phyloP scores from a whole-genome alignment of 2,329 filamentous ascomycete genomes.

The Dactylellina parvicollis region DNA sequence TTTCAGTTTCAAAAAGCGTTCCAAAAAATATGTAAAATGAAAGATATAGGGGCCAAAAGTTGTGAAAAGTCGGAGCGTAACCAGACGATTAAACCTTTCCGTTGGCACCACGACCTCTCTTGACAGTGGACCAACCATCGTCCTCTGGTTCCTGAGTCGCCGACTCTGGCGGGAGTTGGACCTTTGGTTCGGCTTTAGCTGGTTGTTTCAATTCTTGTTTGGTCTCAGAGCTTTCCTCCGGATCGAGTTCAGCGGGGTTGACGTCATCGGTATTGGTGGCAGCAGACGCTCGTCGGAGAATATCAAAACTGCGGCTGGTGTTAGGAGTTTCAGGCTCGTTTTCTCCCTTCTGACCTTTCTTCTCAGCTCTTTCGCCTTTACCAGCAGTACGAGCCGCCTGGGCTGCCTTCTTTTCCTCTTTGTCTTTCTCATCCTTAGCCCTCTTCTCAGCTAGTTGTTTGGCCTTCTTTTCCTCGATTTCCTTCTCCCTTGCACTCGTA shows the following conservation, averaged over 20 bases:
- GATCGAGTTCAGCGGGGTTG: slow-evolving; percentile 60
- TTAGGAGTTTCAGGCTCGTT: slow-evolving; percentile 60
- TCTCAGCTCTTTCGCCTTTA: slow-evolving; percentile 65
- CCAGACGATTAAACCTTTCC: slow-evolving; percentile 50
- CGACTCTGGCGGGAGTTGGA: slow-evolving; percentile 66
- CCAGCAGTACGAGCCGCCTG: slow-evolving; percentile 73
- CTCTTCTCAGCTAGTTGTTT: slow-evolving; percentile 89
- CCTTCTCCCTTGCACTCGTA: slow-evolving; percentile 85
- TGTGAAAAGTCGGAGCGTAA: slow-evolving; percentile 5
- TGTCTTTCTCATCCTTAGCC: slow-evolving; percentile 69
- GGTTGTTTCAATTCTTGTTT: slow-evolving; percentile 54
- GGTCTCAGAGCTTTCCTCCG: slow-evolving; percentile 51
- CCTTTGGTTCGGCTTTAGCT: slow-evolving; percentile 68
- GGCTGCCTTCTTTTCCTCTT: slow-evolving; percentile 72
- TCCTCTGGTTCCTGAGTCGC: slow-evolving; percentile 62
- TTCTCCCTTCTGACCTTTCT: slow-evolving; percentile 60
- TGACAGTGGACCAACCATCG: slow-evolving; percentile 55
- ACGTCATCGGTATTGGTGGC: slow-evolving; percentile 64
- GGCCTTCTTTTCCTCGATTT: slow-evolving; percentile 87
- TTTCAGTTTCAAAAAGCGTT: slow-evolving; percentile 14
- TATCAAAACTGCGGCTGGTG: slow-evolving; percentile 66
- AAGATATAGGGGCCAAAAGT: not conserved
- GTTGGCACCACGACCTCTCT: slow-evolving; percentile 50
- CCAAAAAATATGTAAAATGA: slow-evolving; percentile 17
- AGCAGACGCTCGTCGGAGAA: slow-evolving; percentile 66